A percentile compares a stretch with the other conserved stretches of the same genome.
Evolutionary conservation across 2,329 filamentous ascomycete genomes (phyloP).

Genomic region (Botrytis elliptica): DNA sequence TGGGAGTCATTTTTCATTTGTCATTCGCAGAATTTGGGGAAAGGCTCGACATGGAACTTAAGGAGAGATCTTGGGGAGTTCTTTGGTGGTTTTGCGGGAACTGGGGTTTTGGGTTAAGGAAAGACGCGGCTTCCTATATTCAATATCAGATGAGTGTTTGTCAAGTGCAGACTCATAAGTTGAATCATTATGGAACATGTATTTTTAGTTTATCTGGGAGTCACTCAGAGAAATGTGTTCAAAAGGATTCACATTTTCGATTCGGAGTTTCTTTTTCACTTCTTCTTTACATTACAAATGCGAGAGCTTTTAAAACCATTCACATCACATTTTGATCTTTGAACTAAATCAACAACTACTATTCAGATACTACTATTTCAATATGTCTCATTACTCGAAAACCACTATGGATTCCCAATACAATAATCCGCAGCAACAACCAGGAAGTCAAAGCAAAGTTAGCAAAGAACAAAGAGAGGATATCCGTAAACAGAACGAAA

Average conservation of each 20-base stretch:
- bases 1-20: not conserved
- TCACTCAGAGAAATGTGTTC: not conserved
- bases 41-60: accelerated
- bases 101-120: not conserved
- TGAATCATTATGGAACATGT: not conserved
- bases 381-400: not conserved
- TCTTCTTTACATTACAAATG: not conserved
- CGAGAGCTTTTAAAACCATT: too few species aligned
- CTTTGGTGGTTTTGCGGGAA: not conserved
- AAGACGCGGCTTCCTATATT: not conserved
- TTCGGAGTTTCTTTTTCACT: not conserved
- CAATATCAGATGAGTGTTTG: not conserved
- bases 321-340: too few species aligned
- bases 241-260: not conserved
- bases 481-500: not conserved
- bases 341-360: not conserved
- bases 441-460: not conserved
- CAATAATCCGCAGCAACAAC: not conserved
- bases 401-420: not conserved
- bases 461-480: not conserved
- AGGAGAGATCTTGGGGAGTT: not conserved
- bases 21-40: accelerated
- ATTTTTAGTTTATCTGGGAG: too few species aligned
- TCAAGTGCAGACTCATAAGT: not conserved
- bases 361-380: not conserved